A percentile compares a stretch with the other conserved stretches of the same genome.
These are phyloP conservation scores for Oenanthe sinensis DNA, from an alignment of 129 eudicot genomes.

Conservation along the genomic window DNA sequence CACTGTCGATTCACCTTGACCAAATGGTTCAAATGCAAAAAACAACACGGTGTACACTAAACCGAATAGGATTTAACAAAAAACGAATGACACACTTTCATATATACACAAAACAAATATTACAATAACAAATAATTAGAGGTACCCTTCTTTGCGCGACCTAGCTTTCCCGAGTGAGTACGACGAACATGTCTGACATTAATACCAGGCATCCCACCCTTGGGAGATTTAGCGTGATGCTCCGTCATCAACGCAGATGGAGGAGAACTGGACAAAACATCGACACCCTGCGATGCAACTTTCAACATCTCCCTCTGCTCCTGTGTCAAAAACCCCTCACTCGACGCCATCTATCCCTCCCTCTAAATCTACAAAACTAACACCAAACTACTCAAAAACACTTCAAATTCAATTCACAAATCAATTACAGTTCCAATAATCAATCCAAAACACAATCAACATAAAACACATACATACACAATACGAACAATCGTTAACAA, in stretches of 20 bases:
- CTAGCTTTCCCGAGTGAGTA: conserved; percentile 25
- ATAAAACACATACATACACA: background rate
- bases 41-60: background rate
- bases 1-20: background rate
- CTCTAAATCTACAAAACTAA: background rate
- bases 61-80: background rate
- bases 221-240: conserved; percentile 10
- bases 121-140: background rate
- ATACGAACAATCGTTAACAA: background rate
- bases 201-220: conserved; percentile 16
- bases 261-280: conserved; percentile 12
- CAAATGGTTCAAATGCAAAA: background rate
- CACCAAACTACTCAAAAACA: background rate
- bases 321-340: conserved; percentile 30
- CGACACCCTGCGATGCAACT: conserved; percentile 20
- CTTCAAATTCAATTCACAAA: background rate
- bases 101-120: background rate
- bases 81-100: background rate
- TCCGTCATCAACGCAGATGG: conserved; percentile 10
- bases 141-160: conserved; percentile 27
- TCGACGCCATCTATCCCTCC: conserved; percentile 20
- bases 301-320: conserved; percentile 31
- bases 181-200: conserved; percentile 26
- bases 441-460: background rate
- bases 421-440: background rate